Conservation (phyloP, 2,329 filamentous ascomycete species). For the Trichoderma sp. region DNA sequence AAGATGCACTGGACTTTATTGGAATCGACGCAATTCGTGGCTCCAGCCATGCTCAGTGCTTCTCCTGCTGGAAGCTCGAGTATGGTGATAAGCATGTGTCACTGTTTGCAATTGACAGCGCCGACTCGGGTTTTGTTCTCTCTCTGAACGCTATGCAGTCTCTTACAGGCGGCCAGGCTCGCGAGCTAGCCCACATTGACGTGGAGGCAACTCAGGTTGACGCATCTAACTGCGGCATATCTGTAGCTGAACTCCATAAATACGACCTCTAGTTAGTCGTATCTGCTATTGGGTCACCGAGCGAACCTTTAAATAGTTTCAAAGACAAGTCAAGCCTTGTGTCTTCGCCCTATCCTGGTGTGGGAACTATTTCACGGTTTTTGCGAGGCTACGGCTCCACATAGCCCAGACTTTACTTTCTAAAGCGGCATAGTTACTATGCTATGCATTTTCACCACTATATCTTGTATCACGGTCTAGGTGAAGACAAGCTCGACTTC, state of each 20-base stretch:
- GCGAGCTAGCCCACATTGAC: not conserved
- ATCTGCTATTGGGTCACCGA: not conserved
- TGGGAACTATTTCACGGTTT: not conserved
- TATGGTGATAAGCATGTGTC: not conserved
- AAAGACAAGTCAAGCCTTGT: not conserved
- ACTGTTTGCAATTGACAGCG: not conserved
- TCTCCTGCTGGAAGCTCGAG: constrained; percentile 1
- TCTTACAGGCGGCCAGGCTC: constrained; percentile 1
- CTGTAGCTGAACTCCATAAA: not conserved
- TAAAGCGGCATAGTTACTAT: not conserved
- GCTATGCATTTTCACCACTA: not conserved
- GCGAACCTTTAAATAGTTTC: not conserved
- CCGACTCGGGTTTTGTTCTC: not conserved
- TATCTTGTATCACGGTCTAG: not conserved
- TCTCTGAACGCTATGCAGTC: not conserved
- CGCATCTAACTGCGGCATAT: not conserved
- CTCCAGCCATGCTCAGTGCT: not conserved
- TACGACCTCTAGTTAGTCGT: constrained; percentile 2
- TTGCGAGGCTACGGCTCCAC: not conserved
- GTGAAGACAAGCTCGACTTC: not conserved
- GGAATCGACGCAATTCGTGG: not conserved
- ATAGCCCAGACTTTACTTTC: not conserved
- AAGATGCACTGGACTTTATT: constrained; percentile 10
- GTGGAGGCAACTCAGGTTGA: constrained; percentile 1
- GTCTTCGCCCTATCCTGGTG: not conserved